Base-by-base conservation (phyloP, 1,284 basidiomycete genomes). In the Exsudoporus floridanus region DNA sequence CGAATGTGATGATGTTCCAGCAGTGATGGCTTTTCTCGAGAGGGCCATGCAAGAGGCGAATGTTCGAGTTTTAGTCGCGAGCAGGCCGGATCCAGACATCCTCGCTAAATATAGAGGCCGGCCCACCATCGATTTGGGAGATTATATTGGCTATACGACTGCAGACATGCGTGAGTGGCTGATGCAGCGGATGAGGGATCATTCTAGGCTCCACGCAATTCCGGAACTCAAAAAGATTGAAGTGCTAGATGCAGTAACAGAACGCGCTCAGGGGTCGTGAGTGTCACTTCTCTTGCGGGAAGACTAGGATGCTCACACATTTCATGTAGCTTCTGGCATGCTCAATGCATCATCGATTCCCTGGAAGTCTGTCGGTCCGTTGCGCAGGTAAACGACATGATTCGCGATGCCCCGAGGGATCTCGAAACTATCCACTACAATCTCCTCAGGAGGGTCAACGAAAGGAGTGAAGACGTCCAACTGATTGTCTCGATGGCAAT, bases 301-400 rank as follows among this genome's bases (percentile, higher is more conserved):
- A 23, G 21, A 6, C 21, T n/a, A n/a, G 4, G 28, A 25, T 18
- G n/a, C 25, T 60, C 21, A 60, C 21, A 39, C 28, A 16, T n/a
- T 21, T 23, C 19, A 12, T 37, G 7, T 33, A 65, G 65, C 23
- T 65, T 65, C 31, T 69, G 64, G 64, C 59, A 62, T 33, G 64
- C 64, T 18, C 64, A 66, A 31, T 65, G 64, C 37, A 14, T 66
- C 9, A 35, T 65, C 14, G 66, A 65, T 49, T 69, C 64, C 18
- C 44, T 65, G 23, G 65, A 55, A 31, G 48, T 54, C 28, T 65
- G 64, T 44, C 61, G 53, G 31, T 66, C 65, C 16, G 61, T 65
- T 34, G 56, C 50, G 12, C 61, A 66, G 36, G 59, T 65, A 13
- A 64, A 66, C 45, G 7, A 0, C 21, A 62, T 61, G 53, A 54